These are phyloP conservation scores for Cutaneotrichosporon arboriforme DNA, from an alignment of 1,284 basidiomycete species.

Conservation along the genomic window DNA sequence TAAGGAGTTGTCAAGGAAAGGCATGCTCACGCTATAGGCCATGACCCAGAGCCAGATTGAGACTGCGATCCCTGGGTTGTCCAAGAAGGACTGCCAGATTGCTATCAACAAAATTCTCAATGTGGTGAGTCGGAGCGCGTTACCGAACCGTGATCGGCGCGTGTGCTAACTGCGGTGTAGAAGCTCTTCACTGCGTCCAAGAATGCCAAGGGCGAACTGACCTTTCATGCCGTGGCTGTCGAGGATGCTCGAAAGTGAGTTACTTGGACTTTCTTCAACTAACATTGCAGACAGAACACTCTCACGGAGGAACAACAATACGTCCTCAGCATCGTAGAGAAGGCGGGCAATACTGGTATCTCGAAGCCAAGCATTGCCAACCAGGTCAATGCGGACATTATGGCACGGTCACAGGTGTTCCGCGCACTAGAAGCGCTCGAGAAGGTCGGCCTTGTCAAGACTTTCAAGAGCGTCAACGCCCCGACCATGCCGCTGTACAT, in stretches of 20 bases:
- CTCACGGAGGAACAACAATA: conserved; percentile 37
- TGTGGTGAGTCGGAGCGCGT: conserved; percentile 15
- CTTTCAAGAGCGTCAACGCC: conserved; percentile 43
- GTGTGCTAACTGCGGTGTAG: neutral
- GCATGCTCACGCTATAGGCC: conserved; percentile 14
- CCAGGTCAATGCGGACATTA: conserved; percentile 30
- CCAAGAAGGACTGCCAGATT: conserved; percentile 21
- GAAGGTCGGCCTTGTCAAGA: conserved; percentile 37
- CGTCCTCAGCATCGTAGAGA: conserved; percentile 27
- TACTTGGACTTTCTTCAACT: neutral
- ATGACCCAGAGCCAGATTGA: conserved; percentile 29
- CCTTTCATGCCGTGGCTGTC: conserved; percentile 30
- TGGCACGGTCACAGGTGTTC: conserved; percentile 30
- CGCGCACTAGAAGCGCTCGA: conserved; percentile 39
- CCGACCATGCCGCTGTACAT: conserved; percentile 43
- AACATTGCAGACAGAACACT: conserved; percentile 23
- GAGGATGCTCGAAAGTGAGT: conserved; percentile 37
- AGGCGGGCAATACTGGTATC: conserved; percentile 25
- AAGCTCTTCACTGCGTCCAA: conserved; percentile 21
- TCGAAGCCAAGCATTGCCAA: conserved; percentile 18
- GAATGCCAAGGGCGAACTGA: conserved; percentile 20
- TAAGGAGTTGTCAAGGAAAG: no score
- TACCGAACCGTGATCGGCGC: neutral
- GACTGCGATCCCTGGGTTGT: conserved; percentile 24
- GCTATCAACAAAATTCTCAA: conserved; percentile 22